These are phyloP conservation scores for Blastobotrys illinoisensis DNA, from an alignment of 1,139 yeast species.

Conservation along the genomic window DNA sequence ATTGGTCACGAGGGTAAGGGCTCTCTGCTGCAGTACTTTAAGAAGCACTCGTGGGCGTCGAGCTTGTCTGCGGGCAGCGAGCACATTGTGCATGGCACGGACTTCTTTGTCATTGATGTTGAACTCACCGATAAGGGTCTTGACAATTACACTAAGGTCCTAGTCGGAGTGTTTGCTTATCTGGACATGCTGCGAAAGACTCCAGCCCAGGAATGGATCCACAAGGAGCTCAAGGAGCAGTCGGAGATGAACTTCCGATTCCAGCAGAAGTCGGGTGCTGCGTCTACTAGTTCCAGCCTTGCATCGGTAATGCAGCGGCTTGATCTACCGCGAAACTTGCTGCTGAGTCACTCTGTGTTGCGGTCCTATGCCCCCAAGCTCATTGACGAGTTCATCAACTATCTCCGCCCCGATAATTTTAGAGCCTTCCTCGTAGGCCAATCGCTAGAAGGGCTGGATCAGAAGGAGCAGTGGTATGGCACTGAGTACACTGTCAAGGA, in stretches of 20 bases:
- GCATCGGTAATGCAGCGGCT: conserved; percentile 46
- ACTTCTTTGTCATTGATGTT: conserved; percentile 59
- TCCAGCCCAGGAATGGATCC: conserved; percentile 58
- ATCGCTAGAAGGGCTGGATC: conserved; percentile 34
- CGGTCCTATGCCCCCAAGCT: conserved; percentile 53
- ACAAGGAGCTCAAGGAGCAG: conserved; percentile 44
- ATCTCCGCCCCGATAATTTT: conserved; percentile 54
- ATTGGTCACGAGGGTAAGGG: conserved; percentile 92
- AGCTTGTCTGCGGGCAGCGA: conserved; percentile 70
- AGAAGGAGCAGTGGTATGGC: conserved; percentile 81
- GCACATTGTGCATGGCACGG: conserved; percentile 63
- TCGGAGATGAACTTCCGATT: conserved; percentile 53
- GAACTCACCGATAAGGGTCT: conserved; percentile 76
- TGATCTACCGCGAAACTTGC: conserved; percentile 55
- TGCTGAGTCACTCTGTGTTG: conserved; percentile 55
- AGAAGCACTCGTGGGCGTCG: conserved; percentile 72
- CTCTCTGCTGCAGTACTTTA: conserved; percentile 64
- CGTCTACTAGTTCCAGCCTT: conserved; percentile 51
- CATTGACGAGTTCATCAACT: conserved; percentile 47
- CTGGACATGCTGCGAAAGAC: conserved; percentile 49
- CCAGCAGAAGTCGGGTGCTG: conserved; percentile 59
- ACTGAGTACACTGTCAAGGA: conserved; percentile 60
- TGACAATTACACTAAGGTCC: conserved; percentile 53
- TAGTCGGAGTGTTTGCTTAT: conserved; percentile 63
- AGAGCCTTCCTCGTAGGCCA: conserved; percentile 49